Evolutionary conservation across 495 filamentous ascomycete species (phyloP).

Genomic region (Podospora comata): DNA sequence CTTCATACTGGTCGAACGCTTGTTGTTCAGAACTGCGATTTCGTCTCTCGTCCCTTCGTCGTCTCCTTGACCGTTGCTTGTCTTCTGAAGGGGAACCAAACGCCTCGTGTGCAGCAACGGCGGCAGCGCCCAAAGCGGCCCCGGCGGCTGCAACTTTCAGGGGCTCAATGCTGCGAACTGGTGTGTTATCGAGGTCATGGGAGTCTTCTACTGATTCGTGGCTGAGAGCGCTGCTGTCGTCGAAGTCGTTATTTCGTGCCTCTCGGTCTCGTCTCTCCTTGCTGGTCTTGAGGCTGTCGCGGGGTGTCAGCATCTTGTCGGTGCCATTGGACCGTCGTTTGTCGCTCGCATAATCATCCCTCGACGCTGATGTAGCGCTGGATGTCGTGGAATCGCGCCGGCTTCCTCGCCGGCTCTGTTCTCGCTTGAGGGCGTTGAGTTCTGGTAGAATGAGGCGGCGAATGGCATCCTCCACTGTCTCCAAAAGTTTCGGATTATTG

Average conservation of each 20-base stretch:
- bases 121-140: conserved; percentile 34
- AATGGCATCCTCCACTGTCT: conserved; percentile 95
- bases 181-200: conserved; percentile 40
- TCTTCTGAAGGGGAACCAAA: conserved; percentile 44
- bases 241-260: conserved; percentile 59
- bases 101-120: conserved; percentile 31
- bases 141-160: conserved; percentile 40
- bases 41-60: conserved; percentile 43
- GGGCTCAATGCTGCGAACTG: conserved; percentile 38
- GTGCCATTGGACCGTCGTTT: conserved; percentile 39
- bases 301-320: conserved; percentile 33
- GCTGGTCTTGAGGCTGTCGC: conserved; percentile 35
- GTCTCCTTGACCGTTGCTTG: conserved; percentile 44
- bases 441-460: conserved; percentile 88
- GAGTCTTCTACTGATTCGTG: conserved; percentile 39
- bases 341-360: conserved; percentile 54
- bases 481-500: conserved; percentile 92
- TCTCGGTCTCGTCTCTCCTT: conserved; percentile 47
- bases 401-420: conserved; percentile 64
- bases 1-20: conserved; percentile 35
- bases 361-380: conserved; percentile 56
- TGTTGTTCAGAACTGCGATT: conserved; percentile 34
- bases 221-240: conserved; percentile 49
- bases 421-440: conserved; percentile 82
- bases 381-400: conserved; percentile 59